These are phyloP conservation scores for Suillus occidentalis DNA, from an alignment of 768 basidiomycete species.

Conservation along the genomic window DNA sequence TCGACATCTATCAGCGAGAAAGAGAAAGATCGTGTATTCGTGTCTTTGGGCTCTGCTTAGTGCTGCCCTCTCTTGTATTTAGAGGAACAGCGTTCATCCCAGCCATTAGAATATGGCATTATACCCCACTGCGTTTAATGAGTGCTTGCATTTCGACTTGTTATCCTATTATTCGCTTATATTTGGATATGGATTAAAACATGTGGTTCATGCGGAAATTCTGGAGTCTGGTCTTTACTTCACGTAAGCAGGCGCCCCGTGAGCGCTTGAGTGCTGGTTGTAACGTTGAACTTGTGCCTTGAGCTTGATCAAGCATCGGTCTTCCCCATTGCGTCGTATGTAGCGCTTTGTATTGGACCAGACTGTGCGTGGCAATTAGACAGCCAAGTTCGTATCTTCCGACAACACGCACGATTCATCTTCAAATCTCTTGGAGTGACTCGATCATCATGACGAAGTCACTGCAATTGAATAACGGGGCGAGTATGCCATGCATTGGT, in stretches of 20 bases:
- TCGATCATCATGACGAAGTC: not conserved
- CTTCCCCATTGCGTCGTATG: not conserved
- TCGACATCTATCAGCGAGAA: not conserved
- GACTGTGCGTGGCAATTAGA: not conserved
- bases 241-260: not conserved
- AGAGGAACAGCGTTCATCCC: not conserved
- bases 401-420: not conserved
- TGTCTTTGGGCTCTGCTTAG: not conserved
- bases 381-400: not conserved
- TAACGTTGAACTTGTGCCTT: not conserved
- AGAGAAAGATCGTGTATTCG: not conserved
- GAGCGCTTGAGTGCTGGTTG: not conserved
- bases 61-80: not conserved
- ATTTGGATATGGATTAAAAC: not conserved
- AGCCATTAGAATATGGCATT: not conserved
- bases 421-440: not conserved
- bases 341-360: not conserved
- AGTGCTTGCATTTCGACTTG: not conserved
- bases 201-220: not conserved
- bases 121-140: not conserved
- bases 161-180: not conserved
- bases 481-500: conserved; percentile 26
- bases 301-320: not conserved
- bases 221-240: not conserved
- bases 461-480: conserved; percentile 28